A percentile compares a stretch with the other conserved stretches of the same genome.
Conservation (phyloP, 768 basidiomycete species). For the Coprinopsis sp. region DNA sequence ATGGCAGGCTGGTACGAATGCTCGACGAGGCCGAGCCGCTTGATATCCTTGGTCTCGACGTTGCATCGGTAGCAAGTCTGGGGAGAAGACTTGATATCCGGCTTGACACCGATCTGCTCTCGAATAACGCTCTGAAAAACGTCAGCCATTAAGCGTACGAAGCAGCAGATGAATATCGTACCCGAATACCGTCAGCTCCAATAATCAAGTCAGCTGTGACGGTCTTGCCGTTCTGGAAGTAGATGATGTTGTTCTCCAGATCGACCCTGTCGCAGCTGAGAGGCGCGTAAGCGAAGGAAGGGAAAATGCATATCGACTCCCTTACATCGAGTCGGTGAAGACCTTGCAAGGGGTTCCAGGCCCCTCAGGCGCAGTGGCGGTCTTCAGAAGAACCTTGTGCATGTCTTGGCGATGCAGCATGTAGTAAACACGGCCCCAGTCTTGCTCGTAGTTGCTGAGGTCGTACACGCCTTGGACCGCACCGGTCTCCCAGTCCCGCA, state of each 20-base stretch:
- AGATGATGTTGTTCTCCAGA: slow-evolving; percentile 18
- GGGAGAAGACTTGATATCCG: slow-evolving; percentile 25
- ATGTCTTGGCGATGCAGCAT: slow-evolving; percentile 31
- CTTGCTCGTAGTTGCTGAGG: slow-evolving; percentile 24
- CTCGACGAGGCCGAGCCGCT: slow-evolving; percentile 24
- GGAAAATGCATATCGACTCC: neutral
- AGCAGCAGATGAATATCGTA: slow-evolving; percentile 8
- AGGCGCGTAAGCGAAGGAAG: neutral
- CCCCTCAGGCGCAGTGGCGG: slow-evolving; percentile 22
- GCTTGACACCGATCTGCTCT: slow-evolving; percentile 20
- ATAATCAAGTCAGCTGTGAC: slow-evolving; percentile 26
- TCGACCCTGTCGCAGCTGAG: slow-evolving; percentile 22
- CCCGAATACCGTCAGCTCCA: slow-evolving; percentile 30
- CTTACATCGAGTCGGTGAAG: slow-evolving; percentile 22
- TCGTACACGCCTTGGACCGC: slow-evolving; percentile 26
- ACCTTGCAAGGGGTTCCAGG: slow-evolving; percentile 22
- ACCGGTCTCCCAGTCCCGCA: slow-evolving; percentile 32
- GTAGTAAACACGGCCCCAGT: slow-evolving; percentile 27
- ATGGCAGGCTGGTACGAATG: slow-evolving; percentile 28
- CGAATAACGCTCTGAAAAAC: slow-evolving; percentile 22
- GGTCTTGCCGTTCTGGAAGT: slow-evolving; percentile 22
- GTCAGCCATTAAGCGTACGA: neutral
- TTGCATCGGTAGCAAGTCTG: slow-evolving; percentile 32
- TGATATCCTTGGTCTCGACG: slow-evolving; percentile 23
- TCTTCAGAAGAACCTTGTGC: slow-evolving; percentile 25